These are phyloP conservation scores for Linum lewisii DNA, from an alignment of 345 rosid species.

Conservation along the genomic window DNA sequence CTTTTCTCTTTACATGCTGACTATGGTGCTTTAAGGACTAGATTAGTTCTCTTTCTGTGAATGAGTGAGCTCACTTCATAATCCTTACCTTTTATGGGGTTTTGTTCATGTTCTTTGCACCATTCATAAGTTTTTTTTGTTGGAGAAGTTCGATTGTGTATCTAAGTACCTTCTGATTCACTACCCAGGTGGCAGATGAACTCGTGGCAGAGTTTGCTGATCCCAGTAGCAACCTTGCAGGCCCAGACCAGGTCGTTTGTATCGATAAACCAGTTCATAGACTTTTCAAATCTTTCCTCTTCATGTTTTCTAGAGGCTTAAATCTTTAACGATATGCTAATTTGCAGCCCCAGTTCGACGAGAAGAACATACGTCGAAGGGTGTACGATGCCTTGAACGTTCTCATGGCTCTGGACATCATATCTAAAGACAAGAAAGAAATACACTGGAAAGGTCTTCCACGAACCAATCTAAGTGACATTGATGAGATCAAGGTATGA, in stretches of 20 bases:
- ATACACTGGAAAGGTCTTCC: conserved; percentile 99
- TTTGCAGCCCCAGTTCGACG: conserved; percentile 90
- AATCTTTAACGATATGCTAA: conserved; percentile 4
- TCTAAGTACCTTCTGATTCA: conserved; percentile 27
- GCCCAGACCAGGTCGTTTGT: conserved; percentile 84
- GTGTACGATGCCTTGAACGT: conserved; percentile 98
- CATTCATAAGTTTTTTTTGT: neutral
- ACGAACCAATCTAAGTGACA: conserved; percentile 79
- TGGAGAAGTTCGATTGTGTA: conserved; percentile 7
- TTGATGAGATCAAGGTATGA: conserved; percentile 88
- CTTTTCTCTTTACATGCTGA: neutral
- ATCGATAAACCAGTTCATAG: conserved; percentile 2
- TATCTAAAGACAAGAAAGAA: conserved; percentile 94
- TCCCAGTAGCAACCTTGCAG: conserved; percentile 53
- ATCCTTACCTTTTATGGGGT: too few relatives aligned
- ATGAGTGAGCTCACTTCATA: too few relatives aligned
- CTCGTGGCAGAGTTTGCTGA: conserved; percentile 97
- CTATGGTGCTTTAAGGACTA: too few relatives aligned
- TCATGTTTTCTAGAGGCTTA: conserved; percentile 8
- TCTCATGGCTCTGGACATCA: conserved; percentile 98
- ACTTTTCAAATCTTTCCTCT: conserved; percentile 2
- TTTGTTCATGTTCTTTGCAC: neutral
- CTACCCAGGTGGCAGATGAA: conserved; percentile 94
- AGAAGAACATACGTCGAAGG: conserved; percentile 94
- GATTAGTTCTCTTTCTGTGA: too few relatives aligned